These are phyloP conservation scores for Mortierella antarctica DNA, from an alignment of 192 early-diverging fungal species.

Conservation along the genomic window DNA sequence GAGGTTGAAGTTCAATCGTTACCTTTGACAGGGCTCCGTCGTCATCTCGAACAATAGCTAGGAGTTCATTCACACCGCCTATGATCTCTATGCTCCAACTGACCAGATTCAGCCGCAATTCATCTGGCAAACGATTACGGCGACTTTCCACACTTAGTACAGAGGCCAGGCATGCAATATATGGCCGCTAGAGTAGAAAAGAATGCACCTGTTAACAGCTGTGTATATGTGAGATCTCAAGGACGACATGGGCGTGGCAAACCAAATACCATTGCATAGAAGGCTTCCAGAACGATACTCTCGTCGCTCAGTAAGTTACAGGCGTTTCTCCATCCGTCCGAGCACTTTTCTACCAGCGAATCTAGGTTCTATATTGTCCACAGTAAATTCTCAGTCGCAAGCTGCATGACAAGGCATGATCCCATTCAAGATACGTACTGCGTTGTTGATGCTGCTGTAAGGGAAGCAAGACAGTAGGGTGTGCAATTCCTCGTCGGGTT, in stretches of 20 bases:
- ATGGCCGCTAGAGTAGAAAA: conserved; percentile 16
- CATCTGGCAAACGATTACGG: background rate
- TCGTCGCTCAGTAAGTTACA: conserved; percentile 22
- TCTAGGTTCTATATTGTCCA: conserved; percentile 14
- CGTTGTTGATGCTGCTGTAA: conserved; percentile 4
- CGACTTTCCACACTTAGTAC: background rate
- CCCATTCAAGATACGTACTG: conserved; percentile 7
- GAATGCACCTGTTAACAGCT: background rate
- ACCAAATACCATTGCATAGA: conserved; percentile 29
- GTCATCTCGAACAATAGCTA: conserved; percentile 5
- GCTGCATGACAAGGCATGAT: too few species aligned
- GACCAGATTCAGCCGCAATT: conserved; percentile 1
- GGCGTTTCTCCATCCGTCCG: conserved; percentile 19
- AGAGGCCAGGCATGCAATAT: conserved; percentile 16
- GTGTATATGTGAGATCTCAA: too few species aligned
- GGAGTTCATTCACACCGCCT: conserved; percentile 16
- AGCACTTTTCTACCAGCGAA: conserved; percentile 5
- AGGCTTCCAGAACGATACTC: conserved; percentile 29
- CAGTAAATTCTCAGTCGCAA: background rate
- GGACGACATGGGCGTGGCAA: too few species aligned
- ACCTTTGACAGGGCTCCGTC: conserved; percentile 16
- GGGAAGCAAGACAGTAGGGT: conserved; percentile 29
- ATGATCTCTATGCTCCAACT: conserved; percentile 31
- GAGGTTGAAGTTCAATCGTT: background rate
- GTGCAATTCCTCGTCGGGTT: background rate